Evolutionary conservation across 1,284 basidiomycete genomes (phyloP).

Genomic region (Bjerkandera adusta): DNA sequence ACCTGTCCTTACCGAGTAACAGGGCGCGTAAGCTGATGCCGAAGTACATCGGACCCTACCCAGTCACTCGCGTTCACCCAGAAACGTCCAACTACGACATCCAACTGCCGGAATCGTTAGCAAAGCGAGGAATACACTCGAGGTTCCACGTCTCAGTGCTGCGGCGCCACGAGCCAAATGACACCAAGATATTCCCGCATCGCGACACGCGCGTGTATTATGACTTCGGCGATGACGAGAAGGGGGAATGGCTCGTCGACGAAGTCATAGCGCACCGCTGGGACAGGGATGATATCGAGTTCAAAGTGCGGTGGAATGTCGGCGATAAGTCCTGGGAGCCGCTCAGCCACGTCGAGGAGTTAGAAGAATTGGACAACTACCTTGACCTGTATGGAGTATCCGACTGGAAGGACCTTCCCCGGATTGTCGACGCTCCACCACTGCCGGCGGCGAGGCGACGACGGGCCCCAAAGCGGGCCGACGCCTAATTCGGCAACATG

Average conservation of each 20-base stretch:
- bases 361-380: conserved; percentile 26
- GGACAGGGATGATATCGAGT: conserved; percentile 20
- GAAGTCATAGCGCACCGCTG: conserved; percentile 30
- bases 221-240: conserved; percentile 24
- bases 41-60: conserved; percentile 28
- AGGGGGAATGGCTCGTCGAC: conserved; percentile 24
- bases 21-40: conserved; percentile 25
- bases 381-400: conserved; percentile 16
- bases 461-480: too few species aligned
- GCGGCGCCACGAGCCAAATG: conserved; percentile 23
- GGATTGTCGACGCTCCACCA: too few species aligned
- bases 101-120: conserved; percentile 27
- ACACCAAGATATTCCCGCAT: conserved; percentile 24
- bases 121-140: conserved; percentile 22
- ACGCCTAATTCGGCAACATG: too few species aligned
- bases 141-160: conserved; percentile 29
- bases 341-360: conserved; percentile 17
- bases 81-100: conserved; percentile 25
- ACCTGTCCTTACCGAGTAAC: conserved; percentile 23
- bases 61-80: too few species aligned
- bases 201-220: conserved; percentile 22
- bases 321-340: conserved; percentile 34
- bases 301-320: conserved; percentile 32
- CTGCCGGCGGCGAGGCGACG: too few species aligned
- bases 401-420: not conserved